These are phyloP conservation scores for Pisolithus albus DNA, from an alignment of 768 basidiomycete genomes.

Conservation along the genomic window DNA sequence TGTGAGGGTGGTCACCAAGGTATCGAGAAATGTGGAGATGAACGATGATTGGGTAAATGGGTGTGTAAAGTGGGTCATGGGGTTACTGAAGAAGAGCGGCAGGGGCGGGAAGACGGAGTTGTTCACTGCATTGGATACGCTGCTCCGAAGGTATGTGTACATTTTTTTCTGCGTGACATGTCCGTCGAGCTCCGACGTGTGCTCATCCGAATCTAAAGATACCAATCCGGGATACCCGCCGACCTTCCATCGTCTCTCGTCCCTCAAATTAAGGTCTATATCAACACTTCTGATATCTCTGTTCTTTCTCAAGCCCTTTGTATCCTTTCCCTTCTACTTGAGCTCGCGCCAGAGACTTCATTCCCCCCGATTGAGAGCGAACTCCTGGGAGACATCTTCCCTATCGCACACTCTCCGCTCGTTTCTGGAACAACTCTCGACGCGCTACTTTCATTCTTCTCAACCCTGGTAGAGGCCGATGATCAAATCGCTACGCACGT, in stretches of 20 bases:
- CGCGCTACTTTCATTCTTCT: slow-evolving; percentile 75
- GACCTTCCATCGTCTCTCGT: slow-evolving; percentile 59
- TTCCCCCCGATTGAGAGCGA: slow-evolving; percentile 77
- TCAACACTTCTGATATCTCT: slow-evolving; percentile 71
- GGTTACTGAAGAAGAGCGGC: slow-evolving; percentile 71
- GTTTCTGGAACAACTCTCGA: slow-evolving; percentile 75
- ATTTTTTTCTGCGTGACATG: neutral
- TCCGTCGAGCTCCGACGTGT: neutral
- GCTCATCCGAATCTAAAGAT: slow-evolving; percentile 26
- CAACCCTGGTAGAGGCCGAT: slow-evolving; percentile 76
- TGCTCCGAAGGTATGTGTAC: slow-evolving; percentile 53
- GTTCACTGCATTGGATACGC: slow-evolving; percentile 67
- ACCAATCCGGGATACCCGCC: slow-evolving; percentile 42
- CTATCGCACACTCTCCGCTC: slow-evolving; percentile 70
- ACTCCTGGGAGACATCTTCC: slow-evolving; percentile 57
- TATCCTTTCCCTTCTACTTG: slow-evolving; percentile 61
- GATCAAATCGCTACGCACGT: slow-evolving; percentile 75
- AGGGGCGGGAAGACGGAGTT: slow-evolving; percentile 72
- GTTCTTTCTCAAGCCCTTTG: slow-evolving; percentile 67
- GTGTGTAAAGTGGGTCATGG: slow-evolving; percentile 70
- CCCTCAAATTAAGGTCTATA: slow-evolving; percentile 66
- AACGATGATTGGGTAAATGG: slow-evolving; percentile 76
- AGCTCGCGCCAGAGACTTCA: slow-evolving; percentile 55
- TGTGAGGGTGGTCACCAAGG: slow-evolving; percentile 75
- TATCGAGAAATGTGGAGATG: slow-evolving; percentile 69